These are phyloP conservation scores for Colletotrichum acutatum DNA, from an alignment of 2,329 filamentous ascomycete genomes.

Conservation along the genomic window DNA sequence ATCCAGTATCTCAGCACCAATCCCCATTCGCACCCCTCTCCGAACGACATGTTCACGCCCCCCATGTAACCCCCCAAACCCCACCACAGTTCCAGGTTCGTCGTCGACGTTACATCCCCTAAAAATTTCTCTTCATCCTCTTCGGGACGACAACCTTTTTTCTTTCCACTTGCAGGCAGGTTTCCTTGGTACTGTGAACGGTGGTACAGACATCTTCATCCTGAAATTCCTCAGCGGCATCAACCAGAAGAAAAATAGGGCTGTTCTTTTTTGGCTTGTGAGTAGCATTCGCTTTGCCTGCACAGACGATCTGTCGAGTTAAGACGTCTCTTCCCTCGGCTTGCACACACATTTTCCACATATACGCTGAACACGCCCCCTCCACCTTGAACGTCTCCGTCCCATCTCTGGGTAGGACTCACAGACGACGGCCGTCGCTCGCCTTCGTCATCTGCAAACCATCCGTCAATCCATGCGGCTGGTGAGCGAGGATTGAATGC, in stretches of 20 bases:
- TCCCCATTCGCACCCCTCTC: neutral
- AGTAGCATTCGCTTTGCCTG: neutral
- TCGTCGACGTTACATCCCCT: slow-evolving; percentile 36
- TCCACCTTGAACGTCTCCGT: neutral
- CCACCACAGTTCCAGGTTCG: slow-evolving; percentile 35
- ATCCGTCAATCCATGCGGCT: slow-evolving; percentile 7
- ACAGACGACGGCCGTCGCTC: slow-evolving; percentile 16
- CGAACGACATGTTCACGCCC: neutral
- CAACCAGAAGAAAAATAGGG: neutral
- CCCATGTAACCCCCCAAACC: slow-evolving; percentile 4
- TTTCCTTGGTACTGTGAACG: neutral
- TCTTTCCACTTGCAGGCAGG: slow-evolving; percentile 5
- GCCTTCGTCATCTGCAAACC: slow-evolving; percentile 22
- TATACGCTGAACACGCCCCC: neutral
- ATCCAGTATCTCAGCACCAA: neutral
- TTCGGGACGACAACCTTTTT: slow-evolving; percentile 22
- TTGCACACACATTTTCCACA: neutral
- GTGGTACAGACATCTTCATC: neutral
- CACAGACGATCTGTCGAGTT: neutral
- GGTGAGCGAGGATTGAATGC: neutral
- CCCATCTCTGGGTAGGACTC: slow-evolving; percentile 13
- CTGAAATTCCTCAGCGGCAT: neutral
- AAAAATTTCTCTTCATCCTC: slow-evolving; percentile 24
- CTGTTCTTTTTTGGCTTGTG: neutral
- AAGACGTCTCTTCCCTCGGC: slow-evolving; percentile 1